Percentiles rank a stretch among this genome's conserved stretches.
Evolutionary conservation across 2,329 filamentous ascomycete genomes (phyloP).

Genomic region (Penicillium sp.): DNA sequence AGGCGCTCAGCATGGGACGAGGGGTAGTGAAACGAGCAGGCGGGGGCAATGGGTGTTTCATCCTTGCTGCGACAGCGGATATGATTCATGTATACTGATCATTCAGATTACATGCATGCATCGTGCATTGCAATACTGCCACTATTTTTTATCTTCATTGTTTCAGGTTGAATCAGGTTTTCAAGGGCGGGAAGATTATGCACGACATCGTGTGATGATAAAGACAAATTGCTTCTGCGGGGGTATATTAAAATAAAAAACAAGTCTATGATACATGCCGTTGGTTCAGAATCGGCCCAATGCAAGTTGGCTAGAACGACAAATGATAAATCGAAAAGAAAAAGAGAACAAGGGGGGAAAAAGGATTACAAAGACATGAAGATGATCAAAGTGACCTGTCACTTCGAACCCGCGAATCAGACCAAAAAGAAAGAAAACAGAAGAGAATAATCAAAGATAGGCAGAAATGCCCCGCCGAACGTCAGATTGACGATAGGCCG

Average conservation of each 20-base stretch:
- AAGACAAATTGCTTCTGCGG: constrained; percentile 30
- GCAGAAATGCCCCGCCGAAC: background rate
- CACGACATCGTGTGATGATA: constrained; percentile 23
- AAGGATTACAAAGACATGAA: constrained; percentile 16
- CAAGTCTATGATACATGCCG: constrained; percentile 41
- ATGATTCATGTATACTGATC: background rate
- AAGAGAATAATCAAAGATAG: constrained; percentile 2
- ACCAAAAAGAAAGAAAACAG: constrained; percentile 5
- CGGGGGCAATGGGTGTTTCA: constrained; percentile 20
- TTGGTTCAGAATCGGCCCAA: constrained; percentile 31
- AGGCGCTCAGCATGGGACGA: background rate
- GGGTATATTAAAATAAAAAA: constrained; percentile 36
- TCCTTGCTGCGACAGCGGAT: constrained; percentile 1
- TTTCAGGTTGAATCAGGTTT: background rate
- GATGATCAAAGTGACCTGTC: constrained; percentile 16
- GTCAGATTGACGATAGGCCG: constrained; percentile 12
- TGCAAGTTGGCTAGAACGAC: constrained; percentile 21
- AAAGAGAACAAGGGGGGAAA: constrained; percentile 12
- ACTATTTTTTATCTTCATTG: background rate
- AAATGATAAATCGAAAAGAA: constrained; percentile 15
- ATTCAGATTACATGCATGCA: background rate
- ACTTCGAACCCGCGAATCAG: constrained; percentile 19
- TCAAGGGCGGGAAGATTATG: constrained; percentile 17
- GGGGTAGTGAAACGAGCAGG: constrained; percentile 21
- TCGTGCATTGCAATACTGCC: no score